Evolutionary conservation across 2,329 filamentous ascomycete species (phyloP).

Genomic region (Diaporthe sp.): DNA sequence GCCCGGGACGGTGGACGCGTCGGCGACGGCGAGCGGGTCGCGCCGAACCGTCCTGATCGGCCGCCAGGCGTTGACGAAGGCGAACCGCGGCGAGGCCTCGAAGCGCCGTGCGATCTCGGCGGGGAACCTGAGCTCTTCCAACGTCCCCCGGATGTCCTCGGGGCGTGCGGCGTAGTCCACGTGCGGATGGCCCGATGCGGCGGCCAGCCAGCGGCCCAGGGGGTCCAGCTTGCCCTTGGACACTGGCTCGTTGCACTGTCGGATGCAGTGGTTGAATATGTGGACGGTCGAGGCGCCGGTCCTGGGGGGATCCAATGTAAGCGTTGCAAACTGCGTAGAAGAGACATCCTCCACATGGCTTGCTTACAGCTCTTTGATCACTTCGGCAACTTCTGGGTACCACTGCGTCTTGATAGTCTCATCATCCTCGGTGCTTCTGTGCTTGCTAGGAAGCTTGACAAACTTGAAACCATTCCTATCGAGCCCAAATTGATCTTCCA

Average conservation of each 20-base stretch:
- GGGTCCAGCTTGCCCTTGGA: slow-evolving; percentile 54
- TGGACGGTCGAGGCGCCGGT: slow-evolving; percentile 34
- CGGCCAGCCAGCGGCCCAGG: slow-evolving; percentile 57
- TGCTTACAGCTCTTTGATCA: slow-evolving; percentile 21
- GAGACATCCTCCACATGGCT: not conserved
- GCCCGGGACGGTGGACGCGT: slow-evolving; percentile 54
- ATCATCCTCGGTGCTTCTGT: not conserved
- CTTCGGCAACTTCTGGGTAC: slow-evolving; percentile 11
- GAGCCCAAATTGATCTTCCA: slow-evolving; percentile 20
- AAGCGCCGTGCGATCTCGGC: slow-evolving; percentile 58
- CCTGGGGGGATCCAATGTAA: not conserved
- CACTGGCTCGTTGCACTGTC: slow-evolving; percentile 17
- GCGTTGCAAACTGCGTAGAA: not conserved
- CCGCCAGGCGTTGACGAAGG: slow-evolving; percentile 57
- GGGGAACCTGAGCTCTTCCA: slow-evolving; percentile 54
- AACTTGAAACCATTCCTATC: slow-evolving; percentile 35
- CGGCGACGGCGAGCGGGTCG: slow-evolving; percentile 58
- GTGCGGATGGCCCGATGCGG: slow-evolving; percentile 65
- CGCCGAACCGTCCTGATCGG: slow-evolving; percentile 62
- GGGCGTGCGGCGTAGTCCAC: slow-evolving; percentile 68
- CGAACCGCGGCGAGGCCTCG: slow-evolving; percentile 19
- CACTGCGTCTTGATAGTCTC: slow-evolving; percentile 14
- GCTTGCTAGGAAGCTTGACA: slow-evolving; percentile 10
- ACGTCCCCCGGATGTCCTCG: slow-evolving; percentile 58
- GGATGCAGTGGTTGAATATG: slow-evolving; percentile 36